These are phyloP conservation scores for Monsonia emarginata DNA, from an alignment of 441 rosid genomes.

Conservation along the genomic window DNA sequence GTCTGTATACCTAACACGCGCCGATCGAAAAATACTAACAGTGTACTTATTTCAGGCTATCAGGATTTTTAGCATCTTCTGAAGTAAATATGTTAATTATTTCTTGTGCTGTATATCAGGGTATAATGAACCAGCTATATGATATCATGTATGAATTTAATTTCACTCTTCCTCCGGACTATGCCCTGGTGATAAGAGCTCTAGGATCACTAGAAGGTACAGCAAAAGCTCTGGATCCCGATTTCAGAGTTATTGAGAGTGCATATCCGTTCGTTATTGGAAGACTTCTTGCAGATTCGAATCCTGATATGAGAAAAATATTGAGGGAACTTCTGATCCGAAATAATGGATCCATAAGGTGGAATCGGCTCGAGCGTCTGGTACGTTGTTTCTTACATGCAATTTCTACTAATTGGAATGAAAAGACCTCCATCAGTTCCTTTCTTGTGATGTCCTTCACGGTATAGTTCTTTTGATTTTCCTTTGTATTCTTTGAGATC, in stretches of 20 bases:
- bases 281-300: slow-evolving; percentile 81
- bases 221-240: slow-evolving; percentile 82
- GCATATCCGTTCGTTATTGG: slow-evolving; percentile 89
- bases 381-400: slow-evolving; percentile 25
- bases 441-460: not conserved
- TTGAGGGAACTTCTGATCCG: slow-evolving; percentile 77
- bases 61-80: not conserved
- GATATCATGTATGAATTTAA: slow-evolving; percentile 88
- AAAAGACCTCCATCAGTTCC: not conserved
- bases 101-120: slow-evolving; percentile 37
- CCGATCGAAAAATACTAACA: too few species aligned
- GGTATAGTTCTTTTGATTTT: not conserved
- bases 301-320: slow-evolving; percentile 93
- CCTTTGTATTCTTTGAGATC: not conserved
- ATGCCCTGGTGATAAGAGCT: slow-evolving; percentile 90
- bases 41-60: not conserved
- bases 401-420: not conserved
- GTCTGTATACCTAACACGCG: not conserved
- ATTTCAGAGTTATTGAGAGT: slow-evolving; percentile 81
- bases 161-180: slow-evolving; percentile 91
- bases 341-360: slow-evolving; percentile 84
- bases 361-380: slow-evolving; percentile 93
- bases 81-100: not conserved
- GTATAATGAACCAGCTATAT: slow-evolving; percentile 73
- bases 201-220: slow-evolving; percentile 98